These are phyloP conservation scores for Artemisia princeps DNA, from an alignment of 140 eudicot genomes.

Conservation along the genomic window DNA sequence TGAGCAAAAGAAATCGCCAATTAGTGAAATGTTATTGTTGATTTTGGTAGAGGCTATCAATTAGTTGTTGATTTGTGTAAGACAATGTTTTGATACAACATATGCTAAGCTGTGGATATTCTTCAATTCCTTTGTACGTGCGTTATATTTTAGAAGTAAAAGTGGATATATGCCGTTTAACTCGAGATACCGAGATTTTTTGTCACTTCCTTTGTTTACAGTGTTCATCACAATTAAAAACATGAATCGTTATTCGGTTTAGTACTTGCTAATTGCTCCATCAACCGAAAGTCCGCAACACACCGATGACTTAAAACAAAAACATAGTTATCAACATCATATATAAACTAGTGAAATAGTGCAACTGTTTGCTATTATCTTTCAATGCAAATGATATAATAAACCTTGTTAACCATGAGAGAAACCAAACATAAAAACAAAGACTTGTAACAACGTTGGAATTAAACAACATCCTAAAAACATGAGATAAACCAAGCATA, in stretches of 20 bases:
- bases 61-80: slow-evolving; percentile 28
- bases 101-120: slow-evolving; percentile 6
- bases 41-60: not conserved
- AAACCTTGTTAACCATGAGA: too few relatives aligned
- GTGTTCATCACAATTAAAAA: not conserved
- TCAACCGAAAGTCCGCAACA: not conserved
- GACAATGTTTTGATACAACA: slow-evolving; percentile 13
- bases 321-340: too few relatives aligned
- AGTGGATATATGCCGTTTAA: slow-evolving; percentile 5
- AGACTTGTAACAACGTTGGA: slow-evolving; percentile 6
- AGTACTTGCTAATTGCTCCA: not conserved
- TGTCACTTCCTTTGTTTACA: not conserved
- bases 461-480: not conserved
- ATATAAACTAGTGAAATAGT: too few relatives aligned
- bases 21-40: slow-evolving; percentile 29
- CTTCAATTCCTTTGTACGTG: not conserved
- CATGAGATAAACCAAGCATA: slow-evolving; percentile 9
- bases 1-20: slow-evolving; percentile 27
- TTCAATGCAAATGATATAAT: too few relatives aligned
- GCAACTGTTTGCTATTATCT: too few relatives aligned
- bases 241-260: slow-evolving; percentile 5
- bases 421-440: not conserved
- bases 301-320: too few relatives aligned
- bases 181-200: not conserved
- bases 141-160: slow-evolving; percentile 7